phyloP scores from a whole-genome alignment of 345 rosid species.

The Schrenkiella parvula region DNA sequence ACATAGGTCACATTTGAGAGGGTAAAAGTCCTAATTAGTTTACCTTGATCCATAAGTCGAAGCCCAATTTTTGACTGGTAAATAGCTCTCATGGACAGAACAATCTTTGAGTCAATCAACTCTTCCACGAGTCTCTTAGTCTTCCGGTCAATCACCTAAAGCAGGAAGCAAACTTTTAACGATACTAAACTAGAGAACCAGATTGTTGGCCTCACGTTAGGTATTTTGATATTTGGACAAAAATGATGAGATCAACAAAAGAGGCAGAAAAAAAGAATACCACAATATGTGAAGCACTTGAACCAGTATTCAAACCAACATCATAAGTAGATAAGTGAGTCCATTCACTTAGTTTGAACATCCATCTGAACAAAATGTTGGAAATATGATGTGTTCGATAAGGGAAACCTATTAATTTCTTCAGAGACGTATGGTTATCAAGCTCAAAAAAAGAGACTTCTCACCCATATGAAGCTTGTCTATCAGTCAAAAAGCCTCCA shows the following conservation, averaged over 20 bases:
- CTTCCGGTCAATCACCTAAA: slow-evolving; percentile 75
- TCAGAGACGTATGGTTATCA: neutral
- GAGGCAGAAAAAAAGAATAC: slow-evolving; percentile 37
- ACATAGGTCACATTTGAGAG: neutral
- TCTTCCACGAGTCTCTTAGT: slow-evolving; percentile 91
- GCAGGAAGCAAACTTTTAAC: slow-evolving; percentile 15
- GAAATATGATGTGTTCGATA: neutral
- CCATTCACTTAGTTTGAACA: slow-evolving; percentile 96
- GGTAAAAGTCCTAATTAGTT: neutral
- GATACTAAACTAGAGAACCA: too few species aligned
- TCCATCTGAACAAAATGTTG: slow-evolving; percentile 54
- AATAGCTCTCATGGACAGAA: slow-evolving; percentile 88
- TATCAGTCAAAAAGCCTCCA: slow-evolving; percentile 92
- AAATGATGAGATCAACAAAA: neutral
- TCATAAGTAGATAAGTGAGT: slow-evolving; percentile 81
- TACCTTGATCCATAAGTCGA: slow-evolving; percentile 82
- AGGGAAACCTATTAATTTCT: neutral
- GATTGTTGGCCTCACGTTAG: neutral
- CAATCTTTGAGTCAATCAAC: slow-evolving; percentile 76
- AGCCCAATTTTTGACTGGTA: slow-evolving; percentile 93
- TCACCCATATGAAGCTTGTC: slow-evolving; percentile 87
- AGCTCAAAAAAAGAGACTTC: slow-evolving; percentile 8
- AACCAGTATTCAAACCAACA: slow-evolving; percentile 81
- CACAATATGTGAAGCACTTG: slow-evolving; percentile 95
- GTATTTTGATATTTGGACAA: neutral